Percentiles rank a stretch among this genome's conserved stretches.
phyloP scores from a whole-genome alignment of 306 rosid genomes.

The Cucurbita argyrosperma region DNA sequence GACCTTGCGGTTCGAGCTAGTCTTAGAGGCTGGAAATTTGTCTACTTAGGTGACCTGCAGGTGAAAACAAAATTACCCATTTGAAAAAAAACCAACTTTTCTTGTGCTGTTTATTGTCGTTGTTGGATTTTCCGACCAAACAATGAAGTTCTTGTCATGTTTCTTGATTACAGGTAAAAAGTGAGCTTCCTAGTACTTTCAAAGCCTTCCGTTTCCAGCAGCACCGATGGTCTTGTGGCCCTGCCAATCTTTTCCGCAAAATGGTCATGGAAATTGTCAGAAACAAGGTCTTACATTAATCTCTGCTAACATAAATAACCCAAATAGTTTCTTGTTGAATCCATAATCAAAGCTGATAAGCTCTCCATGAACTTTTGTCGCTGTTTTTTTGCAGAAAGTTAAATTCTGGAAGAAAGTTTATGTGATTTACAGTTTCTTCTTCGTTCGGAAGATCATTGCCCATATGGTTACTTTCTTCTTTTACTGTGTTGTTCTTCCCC shows the following conservation, averaged over 20 bases:
- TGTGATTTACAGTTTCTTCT: constrained; percentile 92
- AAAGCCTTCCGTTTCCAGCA: constrained; percentile 98
- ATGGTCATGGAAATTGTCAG: constrained; percentile 83
- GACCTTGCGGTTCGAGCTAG: constrained; percentile 97
- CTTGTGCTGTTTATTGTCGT: neutral
- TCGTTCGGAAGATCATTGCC: constrained; percentile 87
- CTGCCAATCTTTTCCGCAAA: constrained; percentile 92
- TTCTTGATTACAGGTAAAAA: constrained; percentile 42
- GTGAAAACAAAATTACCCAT: constrained; percentile 10
- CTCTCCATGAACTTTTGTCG: neutral
- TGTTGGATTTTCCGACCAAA: neutral
- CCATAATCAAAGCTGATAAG: too few relatives aligned
- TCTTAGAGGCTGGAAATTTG: constrained; percentile 93
- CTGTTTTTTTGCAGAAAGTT: constrained; percentile 52
- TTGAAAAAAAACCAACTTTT: neutral
- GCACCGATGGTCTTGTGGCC: constrained; percentile 98
- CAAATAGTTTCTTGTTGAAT: neutral
- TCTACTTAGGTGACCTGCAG: constrained; percentile 95
- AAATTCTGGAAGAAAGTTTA: constrained; percentile 85
- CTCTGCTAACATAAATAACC: neutral
- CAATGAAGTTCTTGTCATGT: neutral
- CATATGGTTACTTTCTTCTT: constrained; percentile 91
- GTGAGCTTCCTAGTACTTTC: constrained; percentile 97
- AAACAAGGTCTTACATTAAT: constrained; percentile 46
- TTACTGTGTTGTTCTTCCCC: constrained; percentile 87